Conservation (phyloP, 108 stramenopile species). For the Skeletonema marinoi region DNA sequence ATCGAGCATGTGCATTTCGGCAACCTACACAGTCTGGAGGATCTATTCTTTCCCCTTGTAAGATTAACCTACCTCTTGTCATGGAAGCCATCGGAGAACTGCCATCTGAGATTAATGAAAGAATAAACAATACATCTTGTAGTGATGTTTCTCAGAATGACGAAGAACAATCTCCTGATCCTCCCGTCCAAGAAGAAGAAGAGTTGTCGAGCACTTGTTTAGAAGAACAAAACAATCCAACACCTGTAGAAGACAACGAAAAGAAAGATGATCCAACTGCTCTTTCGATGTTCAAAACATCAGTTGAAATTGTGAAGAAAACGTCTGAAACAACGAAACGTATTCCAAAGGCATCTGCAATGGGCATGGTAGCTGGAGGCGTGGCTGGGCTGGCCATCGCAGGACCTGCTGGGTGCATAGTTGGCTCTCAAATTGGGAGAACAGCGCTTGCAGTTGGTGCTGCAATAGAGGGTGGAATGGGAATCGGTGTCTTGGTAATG, state of each 20-base stretch:
- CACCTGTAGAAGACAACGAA: not conserved
- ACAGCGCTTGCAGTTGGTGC: constrained; percentile 55
- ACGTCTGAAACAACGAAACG: constrained; percentile 36
- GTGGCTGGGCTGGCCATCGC: constrained; percentile 66
- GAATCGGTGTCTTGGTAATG: constrained; percentile 65
- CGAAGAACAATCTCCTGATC: not conserved
- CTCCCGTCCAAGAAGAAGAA: constrained; percentile 13
- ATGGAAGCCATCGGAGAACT: constrained; percentile 4
- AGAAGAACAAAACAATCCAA: not conserved
- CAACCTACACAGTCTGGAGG: not conserved
- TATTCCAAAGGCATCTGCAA: constrained; percentile 36
- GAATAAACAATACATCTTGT: not conserved
- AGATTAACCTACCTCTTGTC: constrained; percentile 28
- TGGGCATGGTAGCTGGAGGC: constrained; percentile 69
- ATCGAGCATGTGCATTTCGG: constrained; percentile 70
- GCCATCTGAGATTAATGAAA: not conserved
- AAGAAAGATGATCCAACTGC: not conserved
- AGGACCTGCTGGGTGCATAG: constrained; percentile 57
- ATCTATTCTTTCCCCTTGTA: constrained; percentile 8
- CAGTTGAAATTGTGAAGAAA: constrained; percentile 34
- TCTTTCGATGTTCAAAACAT: constrained; percentile 17
- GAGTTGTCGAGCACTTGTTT: not conserved
- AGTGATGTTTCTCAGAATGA: not conserved
- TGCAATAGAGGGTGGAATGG: constrained; percentile 65
- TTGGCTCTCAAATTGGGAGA: constrained; percentile 56